These are phyloP conservation scores for Hippophae gyantsensis DNA, from an alignment of 306 rosid species.

Conservation along the genomic window DNA sequence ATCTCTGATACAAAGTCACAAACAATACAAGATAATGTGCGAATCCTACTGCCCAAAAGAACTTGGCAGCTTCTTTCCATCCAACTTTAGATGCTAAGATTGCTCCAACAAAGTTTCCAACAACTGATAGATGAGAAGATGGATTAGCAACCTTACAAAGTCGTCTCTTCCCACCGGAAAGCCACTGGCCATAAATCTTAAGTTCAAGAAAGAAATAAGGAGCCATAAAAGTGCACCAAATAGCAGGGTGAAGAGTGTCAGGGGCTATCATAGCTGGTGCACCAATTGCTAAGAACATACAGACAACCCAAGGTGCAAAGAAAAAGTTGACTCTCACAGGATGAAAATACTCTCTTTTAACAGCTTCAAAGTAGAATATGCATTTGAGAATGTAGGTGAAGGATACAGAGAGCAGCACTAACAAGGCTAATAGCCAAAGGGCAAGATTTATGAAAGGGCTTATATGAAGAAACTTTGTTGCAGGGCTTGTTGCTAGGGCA, in stretches of 20 bases:
- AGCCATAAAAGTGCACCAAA: constrained; percentile 59
- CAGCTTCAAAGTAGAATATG: constrained; percentile 81
- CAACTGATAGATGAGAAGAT: constrained; percentile 68
- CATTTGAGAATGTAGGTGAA: constrained; percentile 59
- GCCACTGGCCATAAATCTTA: constrained; percentile 82
- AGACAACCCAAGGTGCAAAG: constrained; percentile 83
- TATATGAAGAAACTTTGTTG: constrained; percentile 49
- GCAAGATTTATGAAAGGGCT: constrained; percentile 42
- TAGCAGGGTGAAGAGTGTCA: constrained; percentile 48
- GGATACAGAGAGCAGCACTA: constrained; percentile 39
- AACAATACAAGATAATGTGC: constrained; percentile 74
- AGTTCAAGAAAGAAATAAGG: constrained; percentile 74
- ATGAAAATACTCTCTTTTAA: constrained; percentile 71
- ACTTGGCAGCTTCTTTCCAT: constrained; percentile 75
- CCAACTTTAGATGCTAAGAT: constrained; percentile 67
- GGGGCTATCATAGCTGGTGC: constrained; percentile 37
- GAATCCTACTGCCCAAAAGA: constrained; percentile 82
- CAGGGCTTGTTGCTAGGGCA: constrained; percentile 68
- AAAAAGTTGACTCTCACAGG: constrained; percentile 76
- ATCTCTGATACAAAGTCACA: constrained; percentile 81
- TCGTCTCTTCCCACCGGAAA: constrained; percentile 77
- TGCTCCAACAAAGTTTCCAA: constrained; percentile 84
- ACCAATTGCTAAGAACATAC: constrained; percentile 69
- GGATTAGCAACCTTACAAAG: constrained; percentile 74
- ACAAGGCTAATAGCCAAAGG: constrained; percentile 51